Conservation (phyloP, 2,329 filamentous ascomycete genomes). For the Fusarium pseudonygamai region DNA sequence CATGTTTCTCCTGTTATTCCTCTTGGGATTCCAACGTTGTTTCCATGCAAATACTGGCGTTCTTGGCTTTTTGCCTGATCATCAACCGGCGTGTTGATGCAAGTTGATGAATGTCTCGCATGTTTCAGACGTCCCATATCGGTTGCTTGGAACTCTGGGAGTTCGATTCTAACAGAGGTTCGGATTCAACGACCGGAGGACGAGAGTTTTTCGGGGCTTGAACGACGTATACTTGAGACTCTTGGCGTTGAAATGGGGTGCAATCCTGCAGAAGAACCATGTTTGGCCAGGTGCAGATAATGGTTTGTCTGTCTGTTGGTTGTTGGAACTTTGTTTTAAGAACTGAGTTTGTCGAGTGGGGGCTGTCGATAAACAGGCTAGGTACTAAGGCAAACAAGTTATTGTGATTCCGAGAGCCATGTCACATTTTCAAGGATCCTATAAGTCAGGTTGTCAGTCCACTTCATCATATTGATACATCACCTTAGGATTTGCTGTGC, state of each 20-base stretch:
- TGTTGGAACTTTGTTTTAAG: background rate
- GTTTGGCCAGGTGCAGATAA: background rate
- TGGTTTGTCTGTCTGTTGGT: background rate
- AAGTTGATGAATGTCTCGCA: slow-evolving; percentile 15
- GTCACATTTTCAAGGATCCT: background rate
- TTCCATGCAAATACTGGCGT: background rate
- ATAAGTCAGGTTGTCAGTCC: background rate
- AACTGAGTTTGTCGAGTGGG: background rate
- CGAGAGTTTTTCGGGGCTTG: too few species aligned
- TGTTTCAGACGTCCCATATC: slow-evolving; percentile 1
- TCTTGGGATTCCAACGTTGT: background rate
- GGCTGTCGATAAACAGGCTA: background rate
- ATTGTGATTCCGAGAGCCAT: background rate
- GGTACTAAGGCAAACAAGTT: background rate
- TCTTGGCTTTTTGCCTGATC: background rate
- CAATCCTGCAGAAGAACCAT: background rate
- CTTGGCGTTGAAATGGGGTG: too few species aligned
- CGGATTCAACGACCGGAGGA: background rate
- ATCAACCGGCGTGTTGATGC: background rate
- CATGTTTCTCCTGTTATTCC: background rate
- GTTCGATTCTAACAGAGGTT: background rate
- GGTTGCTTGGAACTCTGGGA: background rate
- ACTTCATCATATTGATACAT: background rate
- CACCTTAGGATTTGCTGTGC: background rate
- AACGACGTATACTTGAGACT: background rate